Evolutionary conservation across 345 rosid genomes (phyloP), one percentile per base, ranked within the genome.

Genomic region (Citrus inodora): DNA sequence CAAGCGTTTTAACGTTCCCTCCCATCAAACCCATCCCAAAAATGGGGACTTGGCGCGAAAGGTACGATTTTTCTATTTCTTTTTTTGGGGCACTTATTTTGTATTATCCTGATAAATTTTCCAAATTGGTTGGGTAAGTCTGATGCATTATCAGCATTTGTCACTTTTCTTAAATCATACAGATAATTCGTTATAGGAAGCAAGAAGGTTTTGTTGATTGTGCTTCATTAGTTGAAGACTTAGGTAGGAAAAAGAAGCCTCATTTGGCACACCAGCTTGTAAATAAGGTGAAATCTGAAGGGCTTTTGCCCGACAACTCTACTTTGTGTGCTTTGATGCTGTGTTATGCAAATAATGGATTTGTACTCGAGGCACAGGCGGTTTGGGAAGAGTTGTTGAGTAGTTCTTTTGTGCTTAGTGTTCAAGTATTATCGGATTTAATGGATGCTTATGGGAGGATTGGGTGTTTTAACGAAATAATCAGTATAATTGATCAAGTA

Each of bases 321-420:
- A 86, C 88, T 53, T 79, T 89, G 48, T 87, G 89, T 4, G 83
- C 90, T 77, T 75, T 86, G 73, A 85, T 92, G 89, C 83, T 90
- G 58, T 85, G 82, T 76, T 91, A 85, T 76, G 87, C 89, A 1
- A 74, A 83, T 11, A 82, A 78, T 72, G 91, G 91, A 4, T 82
- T 83, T 80, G 70, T 87, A 19, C 83, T 74, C 53, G 87, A 79
- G 71, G 90, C 93, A 6, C 83, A 77, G 55, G 80, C 66, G 1
- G 17, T 89, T 46, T 92, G 92, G 93, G 88, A 87, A 9, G 88
- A 89, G 73, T 76, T 92, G 19, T 46, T 86, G 64, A 64, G 79
- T 80, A 83, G 88, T 78, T 88, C 87, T 67, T 87, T 77, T 35
- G 73, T 78, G 61, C 91, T 91, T 30, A 84, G 73, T 71, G 67